Evolutionary conservation across 1,139 yeast genomes (phyloP).

Genomic region (Hyphopichia khmerensis): DNA sequence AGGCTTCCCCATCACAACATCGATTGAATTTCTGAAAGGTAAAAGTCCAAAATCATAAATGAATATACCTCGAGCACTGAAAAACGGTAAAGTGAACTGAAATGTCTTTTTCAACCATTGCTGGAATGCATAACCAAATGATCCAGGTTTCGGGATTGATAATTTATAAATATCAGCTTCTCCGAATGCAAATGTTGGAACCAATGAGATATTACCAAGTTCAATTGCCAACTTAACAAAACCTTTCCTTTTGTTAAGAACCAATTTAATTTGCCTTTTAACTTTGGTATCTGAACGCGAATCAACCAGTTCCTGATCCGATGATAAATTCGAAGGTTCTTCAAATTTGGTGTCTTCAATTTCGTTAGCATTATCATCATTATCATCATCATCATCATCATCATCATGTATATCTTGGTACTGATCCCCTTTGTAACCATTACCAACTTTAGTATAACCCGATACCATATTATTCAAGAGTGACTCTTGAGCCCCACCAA

Average conservation of each 20-base stretch:
- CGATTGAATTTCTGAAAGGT: conserved; percentile 80
- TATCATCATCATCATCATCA: conserved; percentile 27
- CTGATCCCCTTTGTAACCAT: conserved; percentile 54
- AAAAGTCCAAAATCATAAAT: conserved; percentile 89
- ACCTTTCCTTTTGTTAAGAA: conserved; percentile 79
- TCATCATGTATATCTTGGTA: conserved; percentile 14
- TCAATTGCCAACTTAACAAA: conserved; percentile 85
- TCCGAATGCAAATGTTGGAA: conserved; percentile 91
- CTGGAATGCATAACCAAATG: conserved; percentile 58
- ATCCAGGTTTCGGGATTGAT: conserved; percentile 51
- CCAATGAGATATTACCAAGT: conserved; percentile 72
- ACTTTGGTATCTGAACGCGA: conserved; percentile 1
- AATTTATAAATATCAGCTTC: conserved; percentile 81
- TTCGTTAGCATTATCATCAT: conserved; percentile 43
- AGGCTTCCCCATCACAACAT: conserved; percentile 81
- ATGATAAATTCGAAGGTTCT: neutral
- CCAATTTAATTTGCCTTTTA: conserved; percentile 42
- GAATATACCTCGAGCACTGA: conserved; percentile 90
- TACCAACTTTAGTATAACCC: conserved; percentile 33
- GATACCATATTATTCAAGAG: conserved; percentile 50
- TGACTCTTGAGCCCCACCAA: conserved; percentile 95
- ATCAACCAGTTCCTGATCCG: neutral
- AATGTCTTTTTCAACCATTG: conserved; percentile 65
- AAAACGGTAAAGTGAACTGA: conserved; percentile 87
- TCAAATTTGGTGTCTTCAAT: neutral